Conservation (phyloP, 192 early-diverging fungal species). For the Linnemannia elongata region DNA sequence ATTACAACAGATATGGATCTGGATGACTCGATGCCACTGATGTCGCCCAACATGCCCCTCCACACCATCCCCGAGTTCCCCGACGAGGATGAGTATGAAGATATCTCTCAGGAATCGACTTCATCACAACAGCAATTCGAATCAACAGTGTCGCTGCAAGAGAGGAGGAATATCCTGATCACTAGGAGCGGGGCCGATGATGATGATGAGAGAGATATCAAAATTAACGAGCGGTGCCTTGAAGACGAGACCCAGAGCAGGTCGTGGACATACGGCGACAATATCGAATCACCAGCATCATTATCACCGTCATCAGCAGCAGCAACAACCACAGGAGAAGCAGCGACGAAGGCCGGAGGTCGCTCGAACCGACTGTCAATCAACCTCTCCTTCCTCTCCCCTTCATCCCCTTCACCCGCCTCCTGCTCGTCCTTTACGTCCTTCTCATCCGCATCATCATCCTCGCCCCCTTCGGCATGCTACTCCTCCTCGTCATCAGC, state of each 20-base stretch:
- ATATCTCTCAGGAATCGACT: not conserved
- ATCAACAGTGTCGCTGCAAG: not conserved
- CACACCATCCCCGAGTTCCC: slow-evolving; percentile 22
- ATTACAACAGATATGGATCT: slow-evolving; percentile 12
- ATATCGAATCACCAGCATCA: not conserved
- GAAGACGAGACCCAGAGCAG: too few relatives aligned
- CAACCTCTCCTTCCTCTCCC: slow-evolving; percentile 28
- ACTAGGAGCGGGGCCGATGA: too few relatives aligned
- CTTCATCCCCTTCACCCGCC: not conserved
- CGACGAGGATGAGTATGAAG: slow-evolving; percentile 16
- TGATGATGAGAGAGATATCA: too few relatives aligned
- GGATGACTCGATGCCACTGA: not conserved
- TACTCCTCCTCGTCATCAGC: slow-evolving; percentile 41
- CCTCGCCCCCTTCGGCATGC: slow-evolving; percentile 23
- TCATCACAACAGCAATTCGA: not conserved
- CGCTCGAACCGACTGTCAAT: slow-evolving; percentile 20
- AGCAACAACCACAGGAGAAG: not conserved
- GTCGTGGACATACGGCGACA: too few relatives aligned
- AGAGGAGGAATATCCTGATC: too few relatives aligned
- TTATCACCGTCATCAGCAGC: not conserved
- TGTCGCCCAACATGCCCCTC: slow-evolving; percentile 13
- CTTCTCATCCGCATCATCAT: slow-evolving; percentile 15
- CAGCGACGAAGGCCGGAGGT: not conserved
- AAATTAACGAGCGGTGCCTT: too few relatives aligned
- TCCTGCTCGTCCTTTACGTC: slow-evolving; percentile 5